A percentile compares a stretch with the other conserved stretches of the same genome.
Conservation (phyloP, 345 rosid genomes). For the Hibiscus trionum region DNA sequence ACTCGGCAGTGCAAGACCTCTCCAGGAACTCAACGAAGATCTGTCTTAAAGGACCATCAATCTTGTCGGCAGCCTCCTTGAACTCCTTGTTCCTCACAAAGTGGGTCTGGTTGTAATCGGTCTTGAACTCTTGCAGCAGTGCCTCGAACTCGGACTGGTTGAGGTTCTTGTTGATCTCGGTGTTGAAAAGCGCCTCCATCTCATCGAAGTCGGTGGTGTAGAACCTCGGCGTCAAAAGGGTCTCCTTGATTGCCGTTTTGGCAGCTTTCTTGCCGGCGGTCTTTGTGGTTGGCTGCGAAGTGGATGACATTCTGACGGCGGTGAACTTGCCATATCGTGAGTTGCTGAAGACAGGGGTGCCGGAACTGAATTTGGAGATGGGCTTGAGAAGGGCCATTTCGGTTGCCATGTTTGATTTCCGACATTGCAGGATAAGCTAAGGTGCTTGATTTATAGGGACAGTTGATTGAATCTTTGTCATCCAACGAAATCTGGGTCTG, state of each 20-base stretch:
- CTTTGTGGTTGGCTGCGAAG: conserved; percentile 37
- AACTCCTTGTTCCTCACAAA: conserved; percentile 97
- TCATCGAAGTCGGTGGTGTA: conserved; percentile 96
- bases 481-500: conserved; percentile 17
- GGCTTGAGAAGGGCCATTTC: conserved; percentile 70
- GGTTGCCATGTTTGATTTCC: conserved; percentile 34
- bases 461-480: conserved; percentile 12
- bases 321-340: conserved; percentile 27
- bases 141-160: conserved; percentile 26
- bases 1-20: conserved; percentile 97
- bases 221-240: conserved; percentile 81
- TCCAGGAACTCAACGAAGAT: conserved; percentile 96
- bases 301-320: conserved; percentile 57
- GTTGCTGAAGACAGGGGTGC: conserved; percentile 26
- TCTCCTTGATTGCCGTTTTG: conserved; percentile 67
- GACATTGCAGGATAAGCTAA: neutral
- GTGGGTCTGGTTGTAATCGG: conserved; percentile 93
- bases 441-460: conserved; percentile 1
- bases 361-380: conserved; percentile 42
- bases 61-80: conserved; percentile 92
- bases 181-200: conserved; percentile 92
- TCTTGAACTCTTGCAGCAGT: conserved; percentile 43
- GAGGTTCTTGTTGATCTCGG: conserved; percentile 85
- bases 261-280: conserved; percentile 37
- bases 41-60: conserved; percentile 76